Evolutionary conservation across 2,329 filamentous ascomycete genomes (phyloP).

Genomic region (Hortaea werneckii): DNA sequence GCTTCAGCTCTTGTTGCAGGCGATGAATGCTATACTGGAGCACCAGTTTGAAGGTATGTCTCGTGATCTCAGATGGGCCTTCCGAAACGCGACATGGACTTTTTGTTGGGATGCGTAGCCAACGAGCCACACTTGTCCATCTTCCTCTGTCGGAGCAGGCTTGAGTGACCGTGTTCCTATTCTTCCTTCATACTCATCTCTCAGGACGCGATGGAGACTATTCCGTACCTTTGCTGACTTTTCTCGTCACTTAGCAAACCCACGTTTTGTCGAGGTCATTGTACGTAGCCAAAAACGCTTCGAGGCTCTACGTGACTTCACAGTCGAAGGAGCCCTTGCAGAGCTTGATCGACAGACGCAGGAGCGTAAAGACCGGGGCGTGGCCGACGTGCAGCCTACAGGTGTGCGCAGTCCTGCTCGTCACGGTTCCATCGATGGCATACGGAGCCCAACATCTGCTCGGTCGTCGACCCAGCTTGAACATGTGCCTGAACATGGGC

Average conservation of each 20-base stretch:
- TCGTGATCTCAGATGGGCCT: neutral
- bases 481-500: slow-evolving; percentile 68
- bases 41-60: slow-evolving; percentile 46
- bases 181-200: no score
- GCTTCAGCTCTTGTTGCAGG: slow-evolving; percentile 72
- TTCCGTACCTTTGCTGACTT: neutral
- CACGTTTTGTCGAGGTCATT: slow-evolving; percentile 69
- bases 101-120: no score
- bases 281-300: slow-evolving; percentile 73
- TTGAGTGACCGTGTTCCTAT: no score
- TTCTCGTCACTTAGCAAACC: slow-evolving; percentile 50
- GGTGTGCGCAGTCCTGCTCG: slow-evolving; percentile 27
- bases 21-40: slow-evolving; percentile 81
- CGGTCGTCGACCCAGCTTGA: slow-evolving; percentile 48
- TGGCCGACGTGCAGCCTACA: slow-evolving; percentile 5
- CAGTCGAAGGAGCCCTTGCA: slow-evolving; percentile 80
- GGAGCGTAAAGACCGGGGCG: slow-evolving; percentile 46
- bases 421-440: slow-evolving; percentile 57
- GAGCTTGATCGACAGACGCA: slow-evolving; percentile 76
- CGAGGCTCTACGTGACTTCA: slow-evolving; percentile 76
- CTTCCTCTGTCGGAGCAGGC: no score
- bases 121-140: no score
- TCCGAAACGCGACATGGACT: no score
- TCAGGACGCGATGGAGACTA: no score
- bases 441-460: slow-evolving; percentile 51